A percentile compares a stretch with the other conserved stretches of the same genome.
Conservation (phyloP, 2,329 filamentous ascomycete genomes). For the Colletotrichum phormii region DNA sequence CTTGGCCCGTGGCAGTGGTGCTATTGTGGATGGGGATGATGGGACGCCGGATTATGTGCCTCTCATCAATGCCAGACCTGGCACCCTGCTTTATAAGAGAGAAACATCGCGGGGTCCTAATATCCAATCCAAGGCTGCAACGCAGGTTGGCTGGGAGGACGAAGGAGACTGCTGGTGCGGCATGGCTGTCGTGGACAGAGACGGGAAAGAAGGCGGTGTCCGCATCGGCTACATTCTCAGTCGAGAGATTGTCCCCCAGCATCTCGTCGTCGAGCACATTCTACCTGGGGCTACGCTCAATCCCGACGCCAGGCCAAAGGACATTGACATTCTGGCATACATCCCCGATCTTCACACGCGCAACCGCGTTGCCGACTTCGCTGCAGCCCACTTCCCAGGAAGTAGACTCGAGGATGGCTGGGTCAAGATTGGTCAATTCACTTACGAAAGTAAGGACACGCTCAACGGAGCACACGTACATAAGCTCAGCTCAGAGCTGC, state of each 20-base stretch:
- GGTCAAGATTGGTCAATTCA: conserved; percentile 69
- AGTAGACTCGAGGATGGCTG: conserved; percentile 50
- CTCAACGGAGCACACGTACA: conserved; percentile 65
- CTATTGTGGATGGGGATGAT: conserved; percentile 67
- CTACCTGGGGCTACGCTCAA: conserved; percentile 70
- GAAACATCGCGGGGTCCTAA: not conserved
- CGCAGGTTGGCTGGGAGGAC: conserved; percentile 78
- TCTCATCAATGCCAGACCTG: conserved; percentile 41
- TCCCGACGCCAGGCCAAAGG: conserved; percentile 70
- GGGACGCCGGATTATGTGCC: conserved; percentile 70
- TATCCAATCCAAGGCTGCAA: conserved; percentile 44
- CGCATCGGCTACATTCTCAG: conserved; percentile 74
- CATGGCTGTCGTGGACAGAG: conserved; percentile 52
- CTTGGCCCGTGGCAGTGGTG: conserved; percentile 75
- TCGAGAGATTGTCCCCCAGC: conserved; percentile 70
- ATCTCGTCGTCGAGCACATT: conserved; percentile 81
- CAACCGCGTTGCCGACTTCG: conserved; percentile 56
- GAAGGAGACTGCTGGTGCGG: conserved; percentile 92
- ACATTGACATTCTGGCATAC: conserved; percentile 77
- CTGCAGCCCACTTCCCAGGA: conserved; percentile 53
- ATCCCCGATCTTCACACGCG: conserved; percentile 60
- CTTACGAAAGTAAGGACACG: conserved; percentile 58
- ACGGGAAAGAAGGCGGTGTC: conserved; percentile 63
- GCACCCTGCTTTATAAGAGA: not conserved
- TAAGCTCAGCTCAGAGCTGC: conserved; percentile 61